phyloP scores from a whole-genome alignment of 768 basidiomycete species.

The Podaxis pistillaris region DNA sequence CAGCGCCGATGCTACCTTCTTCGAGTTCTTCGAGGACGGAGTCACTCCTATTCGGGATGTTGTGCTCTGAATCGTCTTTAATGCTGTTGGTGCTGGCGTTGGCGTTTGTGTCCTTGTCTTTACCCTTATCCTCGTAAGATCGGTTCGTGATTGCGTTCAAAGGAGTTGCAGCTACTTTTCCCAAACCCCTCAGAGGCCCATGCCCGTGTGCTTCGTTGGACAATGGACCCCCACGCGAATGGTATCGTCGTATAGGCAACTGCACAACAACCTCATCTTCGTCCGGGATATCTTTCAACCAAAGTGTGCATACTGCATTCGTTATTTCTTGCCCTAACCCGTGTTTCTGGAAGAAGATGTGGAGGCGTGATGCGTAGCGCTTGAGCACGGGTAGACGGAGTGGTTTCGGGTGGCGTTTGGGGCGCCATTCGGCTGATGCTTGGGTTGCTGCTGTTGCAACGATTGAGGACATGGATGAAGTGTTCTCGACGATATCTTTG shows the following conservation, averaged over 20 bases:
- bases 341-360: constrained; percentile 35
- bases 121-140: constrained; percentile 28
- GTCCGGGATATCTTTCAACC: constrained; percentile 44
- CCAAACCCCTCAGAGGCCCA: constrained; percentile 18
- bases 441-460: not conserved
- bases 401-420: constrained; percentile 24
- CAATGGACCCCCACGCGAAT: not conserved
- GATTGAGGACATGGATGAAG: not conserved
- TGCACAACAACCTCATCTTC: constrained; percentile 27
- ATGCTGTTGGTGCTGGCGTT: not conserved
- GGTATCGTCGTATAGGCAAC: constrained; percentile 24
- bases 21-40: not conserved
- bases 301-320: constrained; percentile 35
- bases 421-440: constrained; percentile 30
- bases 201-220: no score
- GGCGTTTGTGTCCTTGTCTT: constrained; percentile 20
- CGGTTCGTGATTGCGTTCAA: constrained; percentile 13
- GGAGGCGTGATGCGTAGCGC: constrained; percentile 37
- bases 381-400: constrained; percentile 38
- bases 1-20: not conserved
- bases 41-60: not conserved
- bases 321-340: constrained; percentile 32
- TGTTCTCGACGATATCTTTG: not conserved
- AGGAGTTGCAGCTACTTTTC: not conserved
- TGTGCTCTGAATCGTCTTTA: no score